These are phyloP conservation scores for Pistacia atlantica DNA, from an alignment of 345 rosid species.

Conservation along the genomic window DNA sequence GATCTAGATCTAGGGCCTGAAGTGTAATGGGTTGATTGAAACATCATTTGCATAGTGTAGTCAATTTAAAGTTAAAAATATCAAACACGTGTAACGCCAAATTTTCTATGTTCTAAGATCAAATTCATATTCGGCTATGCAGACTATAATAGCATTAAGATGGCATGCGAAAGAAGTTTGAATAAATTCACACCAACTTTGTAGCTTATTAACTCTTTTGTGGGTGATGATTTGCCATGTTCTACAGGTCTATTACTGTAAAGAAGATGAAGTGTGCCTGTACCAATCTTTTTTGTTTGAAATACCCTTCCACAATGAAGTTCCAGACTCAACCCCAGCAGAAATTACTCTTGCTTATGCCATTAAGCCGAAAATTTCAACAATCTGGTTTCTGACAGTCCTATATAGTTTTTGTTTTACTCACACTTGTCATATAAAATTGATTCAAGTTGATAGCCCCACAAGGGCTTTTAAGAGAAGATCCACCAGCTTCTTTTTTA, in stretches of 20 bases:
- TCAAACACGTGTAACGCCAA: no score
- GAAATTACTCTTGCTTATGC: conserved; percentile 43
- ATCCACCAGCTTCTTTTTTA: background rate
- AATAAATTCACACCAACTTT: background rate
- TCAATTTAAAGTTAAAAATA: background rate
- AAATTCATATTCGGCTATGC: no score
- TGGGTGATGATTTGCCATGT: background rate
- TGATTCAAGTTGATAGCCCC: background rate
- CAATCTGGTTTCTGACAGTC: no score
- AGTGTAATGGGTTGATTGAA: background rate
- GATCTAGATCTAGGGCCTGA: background rate
- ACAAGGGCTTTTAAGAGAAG: background rate
- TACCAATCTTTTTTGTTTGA: conserved; percentile 88
- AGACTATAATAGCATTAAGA: no score
- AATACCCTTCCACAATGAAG: conserved; percentile 61
- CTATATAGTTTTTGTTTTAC: background rate
- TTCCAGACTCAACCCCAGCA: conserved; percentile 20
- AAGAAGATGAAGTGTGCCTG: conserved; percentile 93
- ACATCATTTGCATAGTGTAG: background rate
- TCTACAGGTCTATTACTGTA: conserved; percentile 77
- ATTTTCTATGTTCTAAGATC: no score
- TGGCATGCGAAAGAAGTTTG: background rate
- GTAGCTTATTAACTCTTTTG: background rate
- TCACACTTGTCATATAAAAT: background rate
- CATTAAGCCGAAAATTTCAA: conserved; percentile 64